These are phyloP conservation scores for Chloris gayana DNA, from an alignment of 176 grass and related monocot genomes.

Conservation along the genomic window DNA sequence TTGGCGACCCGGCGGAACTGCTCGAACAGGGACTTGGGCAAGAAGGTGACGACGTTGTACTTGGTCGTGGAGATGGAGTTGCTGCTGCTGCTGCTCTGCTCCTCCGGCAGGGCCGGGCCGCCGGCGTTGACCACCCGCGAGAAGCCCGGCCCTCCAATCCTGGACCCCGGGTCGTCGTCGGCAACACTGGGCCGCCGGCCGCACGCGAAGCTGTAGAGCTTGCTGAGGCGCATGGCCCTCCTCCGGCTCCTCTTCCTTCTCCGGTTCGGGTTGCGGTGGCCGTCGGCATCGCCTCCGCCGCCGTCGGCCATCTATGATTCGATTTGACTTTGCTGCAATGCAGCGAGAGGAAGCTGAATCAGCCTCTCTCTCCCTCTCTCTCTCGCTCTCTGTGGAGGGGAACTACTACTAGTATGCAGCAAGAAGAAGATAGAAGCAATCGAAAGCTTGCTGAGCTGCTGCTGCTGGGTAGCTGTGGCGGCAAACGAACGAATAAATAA, in stretches of 20 bases:
- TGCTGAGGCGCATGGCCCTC: constrained; percentile 50
- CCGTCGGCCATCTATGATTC: constrained; percentile 27
- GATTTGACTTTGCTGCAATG: too few relatives aligned
- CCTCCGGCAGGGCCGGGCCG: background rate
- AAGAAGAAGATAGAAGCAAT: background rate
- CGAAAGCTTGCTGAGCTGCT: background rate
- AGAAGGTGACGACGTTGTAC: constrained; percentile 68
- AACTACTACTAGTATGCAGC: too few relatives aligned
- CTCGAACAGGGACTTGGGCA: constrained; percentile 92
- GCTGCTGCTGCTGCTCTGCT: background rate
- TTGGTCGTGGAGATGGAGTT: constrained; percentile 89
- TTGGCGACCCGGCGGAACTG: constrained; percentile 92
- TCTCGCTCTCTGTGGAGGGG: background rate
- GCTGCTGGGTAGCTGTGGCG: background rate
- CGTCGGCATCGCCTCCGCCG: too few relatives aligned
- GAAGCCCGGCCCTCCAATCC: constrained; percentile 76
- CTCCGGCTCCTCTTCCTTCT: constrained; percentile 1
- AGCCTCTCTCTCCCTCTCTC: background rate
- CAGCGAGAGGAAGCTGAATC: too few relatives aligned
- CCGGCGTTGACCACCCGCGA: constrained; percentile 63
- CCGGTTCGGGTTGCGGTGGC: background rate
- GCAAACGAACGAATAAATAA: background rate
- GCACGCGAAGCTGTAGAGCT: constrained; percentile 79
- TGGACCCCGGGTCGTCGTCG: constrained; percentile 40
- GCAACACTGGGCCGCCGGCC: constrained; percentile 45